Conservation (phyloP, 169 alveolate genomes). For the Besnoitia besnoiti region DNA sequence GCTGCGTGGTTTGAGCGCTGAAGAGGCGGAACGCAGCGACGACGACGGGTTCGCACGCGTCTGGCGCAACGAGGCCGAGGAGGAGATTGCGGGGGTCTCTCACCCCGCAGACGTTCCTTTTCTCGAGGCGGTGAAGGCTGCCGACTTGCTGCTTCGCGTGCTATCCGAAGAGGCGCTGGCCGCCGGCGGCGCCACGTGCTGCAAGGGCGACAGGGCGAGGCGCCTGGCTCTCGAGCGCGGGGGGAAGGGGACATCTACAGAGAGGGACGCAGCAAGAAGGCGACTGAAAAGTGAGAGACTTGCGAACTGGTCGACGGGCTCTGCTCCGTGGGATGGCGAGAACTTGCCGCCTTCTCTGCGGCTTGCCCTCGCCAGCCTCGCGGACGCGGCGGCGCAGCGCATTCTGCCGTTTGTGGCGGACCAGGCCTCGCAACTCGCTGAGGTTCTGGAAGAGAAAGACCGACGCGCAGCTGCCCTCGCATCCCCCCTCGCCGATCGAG, state of each 20-base stretch:
- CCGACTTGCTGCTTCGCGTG: not conserved
- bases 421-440: not conserved
- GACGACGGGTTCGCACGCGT: too few species aligned
- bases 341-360: not conserved
- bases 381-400: not conserved
- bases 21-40: not conserved
- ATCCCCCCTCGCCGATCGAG: too few species aligned
- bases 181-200: not conserved
- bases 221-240: not conserved
- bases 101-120: slow-evolving; percentile 20
- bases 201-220: not conserved
- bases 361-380: not conserved
- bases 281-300: not conserved
- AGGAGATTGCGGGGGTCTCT: too few species aligned
- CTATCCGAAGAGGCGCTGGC: too few species aligned
- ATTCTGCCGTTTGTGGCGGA: not conserved
- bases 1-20: not conserved
- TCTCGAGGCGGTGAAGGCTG: slow-evolving; percentile 15
- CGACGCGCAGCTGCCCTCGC: not conserved
- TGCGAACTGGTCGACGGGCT: not conserved
- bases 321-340: not conserved
- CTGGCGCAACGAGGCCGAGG: too few species aligned
- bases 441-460: not conserved
- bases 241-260: not conserved
- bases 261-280: not conserved